Base-by-base conservation (phyloP, 140 eudicot species). In the Flaveria floridana region DNA sequence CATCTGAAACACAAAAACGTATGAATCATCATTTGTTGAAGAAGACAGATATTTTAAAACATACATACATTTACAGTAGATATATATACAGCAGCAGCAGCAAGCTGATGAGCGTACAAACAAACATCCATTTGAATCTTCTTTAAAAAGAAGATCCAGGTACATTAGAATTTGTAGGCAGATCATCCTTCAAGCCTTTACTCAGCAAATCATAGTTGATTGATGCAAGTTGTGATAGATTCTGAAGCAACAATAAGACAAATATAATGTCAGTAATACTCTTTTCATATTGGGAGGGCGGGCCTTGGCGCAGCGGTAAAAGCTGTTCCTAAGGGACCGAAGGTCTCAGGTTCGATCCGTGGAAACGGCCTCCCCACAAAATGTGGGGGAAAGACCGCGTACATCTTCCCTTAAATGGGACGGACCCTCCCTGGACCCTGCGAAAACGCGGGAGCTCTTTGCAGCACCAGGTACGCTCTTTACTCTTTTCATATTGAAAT, bases 211-310 rank as follows among this genome's bases (percentile, higher is more conserved):
- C 98, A 53, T 92, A 92, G 71, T 92, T 92, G 81, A 92, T 92
- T 44, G 98, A 89, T 48, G 98, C 98, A 15, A 92, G 96, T 80
- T 92, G 96, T 39, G 98, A 92, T 15, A 92, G 88, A 87, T 92
- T 92, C 98, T 92, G 90, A 19, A 25, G 28, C 58, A 69, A 65
- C 65, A 15, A 71, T 47, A 44, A 53, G 34, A 19, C 0, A 57
- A 0, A 7, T 6, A 20, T 57, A 20, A 19, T 57, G 7, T 57
- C 21, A 57, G 15, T 20, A 34, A 34, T 34, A 5, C 41, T 34
- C 7, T 34, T 34, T 23, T 57, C 30, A 57, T 57, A 57, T 57
- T 57, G 21, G n/a, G n/a, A n/a, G n/a, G n/a, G n/a, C n/a, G n/a
- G n/a, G n/a, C n/a, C n/a, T n/a, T n/a, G n/a, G n/a, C n/a, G n/a